Evolutionary conservation across 1,284 basidiomycete species (phyloP), one percentile per base, ranked within the genome.

Genomic region (Leccinum subspadiceum): DNA sequence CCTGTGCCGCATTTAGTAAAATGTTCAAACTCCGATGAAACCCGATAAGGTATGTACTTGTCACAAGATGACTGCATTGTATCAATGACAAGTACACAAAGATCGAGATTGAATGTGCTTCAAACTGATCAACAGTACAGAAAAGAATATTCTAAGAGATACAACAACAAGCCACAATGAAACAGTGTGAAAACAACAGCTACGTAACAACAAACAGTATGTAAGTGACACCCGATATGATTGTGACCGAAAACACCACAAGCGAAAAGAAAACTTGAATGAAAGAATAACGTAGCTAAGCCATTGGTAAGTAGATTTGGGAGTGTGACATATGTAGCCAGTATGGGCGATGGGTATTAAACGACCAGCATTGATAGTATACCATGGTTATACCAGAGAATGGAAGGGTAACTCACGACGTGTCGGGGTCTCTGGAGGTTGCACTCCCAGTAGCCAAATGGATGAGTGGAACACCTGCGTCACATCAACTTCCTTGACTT

Each of bases 311-410:
- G 56, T 63, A 69, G 57, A 56, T 60, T 54, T 60, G 52, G 52
- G 37, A 57, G 60, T 68, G 68, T 55, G 54, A 17, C 48, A 53
- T 59, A 55, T 57, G 56, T 39, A 54, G 15, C 39, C 49, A 58
- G 50, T 59, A 56, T 68, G 63, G 35, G 35, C 31, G 12, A 3
- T 44, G 72, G 73, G 70, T 74, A 73, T 73, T 60, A 67, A 64
- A 73, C 70, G 71, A 33, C 70, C 71, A 57, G 70, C 71, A 66
- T 61, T 53, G 51, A 48, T 69, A 61, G 20, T 63, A 41, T 67
- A 63, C 60, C 33, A 57, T 51, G 48, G 29, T 58, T 29, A 61
- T 61, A 54, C 53, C 24, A 29, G 52, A 44, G 31, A 24, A 39
- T 54, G 29, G 29, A 29, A 41, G 55, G 49, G 41, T 57, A 51